Conservation (phyloP, 164 flowering plant species). For the Taxillus chinensis region DNA sequence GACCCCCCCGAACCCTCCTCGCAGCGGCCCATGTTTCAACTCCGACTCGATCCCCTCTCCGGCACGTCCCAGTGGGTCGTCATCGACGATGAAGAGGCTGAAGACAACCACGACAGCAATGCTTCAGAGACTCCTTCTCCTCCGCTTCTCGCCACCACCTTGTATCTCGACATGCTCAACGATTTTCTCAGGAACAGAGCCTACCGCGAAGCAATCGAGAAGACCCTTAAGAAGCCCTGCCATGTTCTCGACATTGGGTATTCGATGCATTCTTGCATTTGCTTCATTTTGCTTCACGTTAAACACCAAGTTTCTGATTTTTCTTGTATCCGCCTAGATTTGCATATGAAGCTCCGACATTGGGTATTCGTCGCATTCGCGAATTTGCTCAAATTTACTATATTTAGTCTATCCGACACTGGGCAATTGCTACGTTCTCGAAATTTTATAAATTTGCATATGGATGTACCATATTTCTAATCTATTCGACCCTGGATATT, state of each 20-base stretch:
- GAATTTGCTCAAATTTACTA: no score
- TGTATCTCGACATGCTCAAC: conserved; percentile 94
- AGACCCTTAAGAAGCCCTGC: conserved; percentile 55
- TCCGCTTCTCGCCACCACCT: conserved; percentile 58
- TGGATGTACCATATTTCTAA: no score
- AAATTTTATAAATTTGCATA: no score
- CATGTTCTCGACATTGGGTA: conserved; percentile 97
- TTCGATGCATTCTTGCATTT: background rate
- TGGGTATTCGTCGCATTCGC: background rate
- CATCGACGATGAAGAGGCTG: conserved; percentile 45
- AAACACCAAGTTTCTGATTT: no score
- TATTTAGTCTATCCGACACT: no score
- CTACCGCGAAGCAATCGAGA: conserved; percentile 64
- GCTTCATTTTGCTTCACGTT: no score
- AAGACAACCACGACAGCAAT: background rate
- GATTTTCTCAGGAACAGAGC: conserved; percentile 69
- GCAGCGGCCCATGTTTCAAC: conserved; percentile 56
- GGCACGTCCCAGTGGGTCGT: conserved; percentile 86
- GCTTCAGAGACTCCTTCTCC: conserved; percentile 1
- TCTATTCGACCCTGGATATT: no score
- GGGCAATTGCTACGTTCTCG: no score
- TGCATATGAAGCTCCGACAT: background rate
- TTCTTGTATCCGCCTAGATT: background rate
- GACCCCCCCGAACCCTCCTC: conserved; percentile 18
- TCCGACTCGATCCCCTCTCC: conserved; percentile 61